Evolutionary conservation across 192 early-diverging fungal species (phyloP).

Genomic region (Gonapodya prolifera): DNA sequence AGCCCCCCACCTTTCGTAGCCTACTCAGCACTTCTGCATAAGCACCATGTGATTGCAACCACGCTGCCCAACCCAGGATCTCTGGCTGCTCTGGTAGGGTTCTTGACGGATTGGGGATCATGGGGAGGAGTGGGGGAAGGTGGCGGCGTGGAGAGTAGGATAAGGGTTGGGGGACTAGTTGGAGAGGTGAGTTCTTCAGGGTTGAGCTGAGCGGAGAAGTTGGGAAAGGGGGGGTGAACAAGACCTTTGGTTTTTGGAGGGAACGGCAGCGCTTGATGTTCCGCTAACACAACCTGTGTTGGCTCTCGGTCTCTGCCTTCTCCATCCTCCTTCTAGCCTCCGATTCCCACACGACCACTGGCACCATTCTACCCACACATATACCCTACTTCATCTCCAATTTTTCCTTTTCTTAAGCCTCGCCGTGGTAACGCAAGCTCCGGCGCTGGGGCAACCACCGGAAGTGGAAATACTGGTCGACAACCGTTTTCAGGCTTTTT

Average conservation of each 20-base stretch:
- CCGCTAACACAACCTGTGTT: background rate
- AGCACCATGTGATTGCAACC: background rate
- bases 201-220: too few relatives aligned
- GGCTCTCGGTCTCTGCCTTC: too few relatives aligned
- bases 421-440: too few relatives aligned
- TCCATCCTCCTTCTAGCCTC: background rate
- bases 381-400: background rate
- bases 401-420: background rate
- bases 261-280: background rate
- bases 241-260: too few relatives aligned
- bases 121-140: background rate
- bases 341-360: background rate
- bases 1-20: background rate
- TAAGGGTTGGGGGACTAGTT: background rate
- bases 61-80: background rate
- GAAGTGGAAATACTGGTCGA: too few relatives aligned
- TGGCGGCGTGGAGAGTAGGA: background rate
- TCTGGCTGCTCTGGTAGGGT: background rate
- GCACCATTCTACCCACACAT: background rate
- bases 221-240: too few relatives aligned
- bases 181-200: too few relatives aligned
- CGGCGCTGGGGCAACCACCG: too few relatives aligned
- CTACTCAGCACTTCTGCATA: background rate
- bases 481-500: slow-evolving; percentile 2
- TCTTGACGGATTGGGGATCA: background rate